Conservation (phyloP, 352 stramenopile species). For the Phytopythium aichiense region DNA sequence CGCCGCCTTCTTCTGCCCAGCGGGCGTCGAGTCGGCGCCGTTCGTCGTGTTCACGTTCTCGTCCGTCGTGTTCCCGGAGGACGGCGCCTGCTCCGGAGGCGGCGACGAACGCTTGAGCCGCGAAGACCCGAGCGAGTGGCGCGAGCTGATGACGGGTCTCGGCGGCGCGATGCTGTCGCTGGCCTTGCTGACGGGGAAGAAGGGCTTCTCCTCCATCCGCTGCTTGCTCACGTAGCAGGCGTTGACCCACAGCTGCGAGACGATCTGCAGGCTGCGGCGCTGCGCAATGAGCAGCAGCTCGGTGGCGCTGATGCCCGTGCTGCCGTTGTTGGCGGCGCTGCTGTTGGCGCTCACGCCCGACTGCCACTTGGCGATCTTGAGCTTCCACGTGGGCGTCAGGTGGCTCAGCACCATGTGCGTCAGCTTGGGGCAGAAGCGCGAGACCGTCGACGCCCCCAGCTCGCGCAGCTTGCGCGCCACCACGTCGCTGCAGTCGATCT, state of each 20-base stretch:
- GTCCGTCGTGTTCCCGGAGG: slow-evolving; percentile 2
- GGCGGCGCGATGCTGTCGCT: slow-evolving; percentile 16
- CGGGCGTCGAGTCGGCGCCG: background rate
- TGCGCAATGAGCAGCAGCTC: slow-evolving; percentile 1
- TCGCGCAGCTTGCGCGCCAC: slow-evolving; percentile 60
- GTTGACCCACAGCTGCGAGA: slow-evolving; percentile 84
- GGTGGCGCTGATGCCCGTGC: slow-evolving; percentile 1
- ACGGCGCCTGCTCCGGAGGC: background rate
- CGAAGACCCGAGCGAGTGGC: slow-evolving; percentile 17
- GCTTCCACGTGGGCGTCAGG: slow-evolving; percentile 58
- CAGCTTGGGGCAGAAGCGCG: slow-evolving; percentile 55
- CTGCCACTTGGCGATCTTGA: slow-evolving; percentile 70
- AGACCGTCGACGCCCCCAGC: slow-evolving; percentile 65
- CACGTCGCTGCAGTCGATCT: slow-evolving; percentile 80
- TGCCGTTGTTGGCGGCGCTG: slow-evolving; percentile 14
- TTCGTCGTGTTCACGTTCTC: slow-evolving; percentile 8
- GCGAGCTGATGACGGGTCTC: slow-evolving; percentile 12
- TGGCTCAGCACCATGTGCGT: slow-evolving; percentile 81
- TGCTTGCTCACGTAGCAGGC: slow-evolving; percentile 72
- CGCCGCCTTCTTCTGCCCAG: background rate
- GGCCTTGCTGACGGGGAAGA: slow-evolving; percentile 68
- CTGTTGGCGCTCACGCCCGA: slow-evolving; percentile 25
- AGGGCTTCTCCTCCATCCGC: slow-evolving; percentile 61
- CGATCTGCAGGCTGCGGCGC: slow-evolving; percentile 53
- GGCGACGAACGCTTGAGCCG: slow-evolving; percentile 1